Evolutionary conservation across 768 basidiomycete species (phyloP), one percentile per base, ranked within the genome.

Genomic region (Amanita pseudoporphyria): DNA sequence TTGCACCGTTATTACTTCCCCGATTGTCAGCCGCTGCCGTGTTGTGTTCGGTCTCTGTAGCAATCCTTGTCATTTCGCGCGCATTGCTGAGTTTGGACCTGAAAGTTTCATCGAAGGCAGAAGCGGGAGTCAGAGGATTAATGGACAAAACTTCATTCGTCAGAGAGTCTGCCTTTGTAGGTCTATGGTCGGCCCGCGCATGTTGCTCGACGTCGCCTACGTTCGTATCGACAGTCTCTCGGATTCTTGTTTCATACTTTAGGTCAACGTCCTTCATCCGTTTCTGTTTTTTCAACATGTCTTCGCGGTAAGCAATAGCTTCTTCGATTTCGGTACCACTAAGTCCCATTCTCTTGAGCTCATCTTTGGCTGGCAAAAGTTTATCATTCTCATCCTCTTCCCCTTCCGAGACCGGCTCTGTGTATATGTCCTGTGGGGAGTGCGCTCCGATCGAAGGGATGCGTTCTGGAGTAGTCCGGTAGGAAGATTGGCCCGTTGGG

Each of bases 381-480:
- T 78, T 76, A 60, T 78, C 74, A 22, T 74, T 82, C 56, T 92
- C 87, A 51, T 92, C 94, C 9, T 89, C 88, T 63, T 99, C 95
- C 32, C 91, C 96, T 64, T 98, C 96, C 0, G 93, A 96, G 9
- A 93, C 69, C 1, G 96, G 96, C 60, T 99, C 96, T 21, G 79
- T 72, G 60, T 98, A 98, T 6, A 55, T 62, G n/a, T 71, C 67
- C 12, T 71, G 67, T 0, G 64, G 66, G 1, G 79, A 71, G 3
- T 64, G 65, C 2, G 67, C 61, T 10, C 71, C 71, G 19, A 72
- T 69, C 2, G 78, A 76, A 5, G 66, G 66, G 31, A 65, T 59
- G 51, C 68, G 67, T 3, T 70, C 73, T 1, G 78, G 71, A 31
- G 71, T 71, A n/a, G 63, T 57, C 61, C 70, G 72, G 7, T 77